phyloP scores from a whole-genome alignment of 2,329 filamentous ascomycete species.

The Albifimbria verrucaria region DNA sequence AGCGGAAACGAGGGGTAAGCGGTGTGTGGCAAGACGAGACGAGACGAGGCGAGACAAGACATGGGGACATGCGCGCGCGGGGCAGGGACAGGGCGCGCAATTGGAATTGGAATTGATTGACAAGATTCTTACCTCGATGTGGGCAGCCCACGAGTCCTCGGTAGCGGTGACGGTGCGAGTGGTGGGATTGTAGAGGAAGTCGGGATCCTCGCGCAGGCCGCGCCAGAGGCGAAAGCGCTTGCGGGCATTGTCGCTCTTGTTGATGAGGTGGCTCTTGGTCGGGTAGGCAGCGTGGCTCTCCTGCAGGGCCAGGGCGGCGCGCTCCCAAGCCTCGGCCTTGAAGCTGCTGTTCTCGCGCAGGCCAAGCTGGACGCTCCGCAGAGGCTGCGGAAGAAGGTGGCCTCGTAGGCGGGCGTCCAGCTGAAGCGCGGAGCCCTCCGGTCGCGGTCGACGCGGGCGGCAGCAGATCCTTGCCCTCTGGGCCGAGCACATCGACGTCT shows the following conservation, averaged over 20 bases:
- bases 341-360: slow-evolving; percentile 58
- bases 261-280: slow-evolving; percentile 60
- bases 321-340: slow-evolving; percentile 60
- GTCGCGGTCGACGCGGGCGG: slow-evolving; percentile 33
- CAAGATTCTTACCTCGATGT: slow-evolving; percentile 50
- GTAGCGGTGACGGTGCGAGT: slow-evolving; percentile 51
- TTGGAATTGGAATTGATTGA: not conserved
- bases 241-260: slow-evolving; percentile 61
- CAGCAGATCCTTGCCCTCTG: slow-evolving; percentile 26
- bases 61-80: not conserved
- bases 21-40: not conserved
- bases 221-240: slow-evolving; percentile 62
- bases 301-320: slow-evolving; percentile 51
- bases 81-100: not conserved
- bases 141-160: slow-evolving; percentile 55
- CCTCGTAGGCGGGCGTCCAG: slow-evolving; percentile 57
- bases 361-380: slow-evolving; percentile 55
- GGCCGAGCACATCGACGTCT: slow-evolving; percentile 32
- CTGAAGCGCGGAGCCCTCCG: slow-evolving; percentile 52
- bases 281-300: slow-evolving; percentile 54
- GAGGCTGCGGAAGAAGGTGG: slow-evolving; percentile 58
- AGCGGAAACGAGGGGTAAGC: not conserved
- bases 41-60: not conserved
- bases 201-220: slow-evolving; percentile 53
- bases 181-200: slow-evolving; percentile 51